A percentile compares a stretch with the other conserved stretches of the same genome.
Conservation (phyloP, 176 grass and related monocot genomes). For the Guadua angustifolia region DNA sequence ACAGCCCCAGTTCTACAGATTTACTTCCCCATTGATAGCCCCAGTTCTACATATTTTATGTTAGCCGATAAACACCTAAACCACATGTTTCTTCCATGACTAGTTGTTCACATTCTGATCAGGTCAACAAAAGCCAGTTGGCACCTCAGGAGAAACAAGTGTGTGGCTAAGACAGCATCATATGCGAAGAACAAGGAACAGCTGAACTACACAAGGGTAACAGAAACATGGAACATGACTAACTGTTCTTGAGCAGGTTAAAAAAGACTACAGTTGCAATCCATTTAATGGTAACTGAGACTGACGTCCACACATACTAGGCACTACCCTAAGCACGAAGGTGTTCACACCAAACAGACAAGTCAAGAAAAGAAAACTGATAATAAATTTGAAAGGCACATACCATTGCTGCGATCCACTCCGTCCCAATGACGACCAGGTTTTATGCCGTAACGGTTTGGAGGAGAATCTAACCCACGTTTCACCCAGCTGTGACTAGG, state of each 20-base stretch:
- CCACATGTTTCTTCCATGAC: slow-evolving; percentile 3
- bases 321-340: neutral
- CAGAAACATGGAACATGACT: neutral
- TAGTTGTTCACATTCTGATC: neutral
- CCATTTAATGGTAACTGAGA: neutral
- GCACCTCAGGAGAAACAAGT: neutral
- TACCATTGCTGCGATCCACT: slow-evolving; percentile 91
- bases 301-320: neutral
- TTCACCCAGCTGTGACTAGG: slow-evolving; percentile 91
- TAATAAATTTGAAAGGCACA: slow-evolving; percentile 23
- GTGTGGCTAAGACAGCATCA: neutral
- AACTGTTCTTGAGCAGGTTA: neutral
- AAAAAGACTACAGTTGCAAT: neutral
- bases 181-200: slow-evolving; percentile 3
- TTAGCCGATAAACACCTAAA: neutral
- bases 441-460: slow-evolving; percentile 85
- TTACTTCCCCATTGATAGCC: neutral
- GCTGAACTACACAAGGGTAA: neutral
- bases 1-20: too few species aligned
- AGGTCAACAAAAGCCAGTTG: neutral
- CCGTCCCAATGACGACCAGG: slow-evolving; percentile 95
- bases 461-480: slow-evolving; percentile 82
- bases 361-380: slow-evolving; percentile 27
- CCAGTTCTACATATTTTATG: neutral
- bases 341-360: neutral